A percentile compares a stretch with the other conserved stretches of the same genome.
Evolutionary conservation across 2,329 filamentous ascomycete genomes (phyloP).

Genomic region (Leptographium lundbergii): DNA sequence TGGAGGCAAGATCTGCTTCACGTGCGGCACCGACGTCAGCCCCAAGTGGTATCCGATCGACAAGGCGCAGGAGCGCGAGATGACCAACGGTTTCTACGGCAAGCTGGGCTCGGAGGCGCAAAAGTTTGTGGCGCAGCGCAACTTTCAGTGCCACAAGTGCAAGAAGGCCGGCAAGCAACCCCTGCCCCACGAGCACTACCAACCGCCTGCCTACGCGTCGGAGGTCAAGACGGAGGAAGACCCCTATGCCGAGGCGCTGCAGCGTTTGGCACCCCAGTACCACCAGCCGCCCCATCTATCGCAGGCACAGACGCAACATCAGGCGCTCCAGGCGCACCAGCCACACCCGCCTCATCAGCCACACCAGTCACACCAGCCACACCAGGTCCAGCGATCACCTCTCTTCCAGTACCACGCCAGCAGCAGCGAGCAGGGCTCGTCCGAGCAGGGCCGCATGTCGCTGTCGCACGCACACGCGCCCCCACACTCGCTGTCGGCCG

Average conservation of each 20-base stretch:
- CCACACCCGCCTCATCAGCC: slow-evolving; percentile 8
- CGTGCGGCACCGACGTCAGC: slow-evolving; percentile 56
- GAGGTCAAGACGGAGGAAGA: slow-evolving; percentile 12
- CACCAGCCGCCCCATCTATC: neutral
- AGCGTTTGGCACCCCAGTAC: slow-evolving; percentile 6
- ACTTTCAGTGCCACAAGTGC: slow-evolving; percentile 68
- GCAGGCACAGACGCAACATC: neutral
- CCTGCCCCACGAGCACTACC: slow-evolving; percentile 15
- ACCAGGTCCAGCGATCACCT: neutral
- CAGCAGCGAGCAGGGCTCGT: neutral
- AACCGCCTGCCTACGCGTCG: neutral
- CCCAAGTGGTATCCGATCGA: slow-evolving; percentile 60
- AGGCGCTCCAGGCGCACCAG: neutral
- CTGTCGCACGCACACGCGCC: slow-evolving; percentile 1
- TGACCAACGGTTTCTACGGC: slow-evolving; percentile 38
- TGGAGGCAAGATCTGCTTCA: slow-evolving; percentile 46
- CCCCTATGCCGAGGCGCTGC: slow-evolving; percentile 2
- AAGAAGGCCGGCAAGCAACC: slow-evolving; percentile 40
- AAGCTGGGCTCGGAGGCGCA: slow-evolving; percentile 41
- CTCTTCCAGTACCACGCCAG: slow-evolving; percentile 1
- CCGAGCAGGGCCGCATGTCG: slow-evolving; percentile 3
- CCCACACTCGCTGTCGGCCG: neutral
- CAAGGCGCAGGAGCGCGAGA: slow-evolving; percentile 35
- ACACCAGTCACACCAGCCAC: neutral
- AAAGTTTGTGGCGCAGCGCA: slow-evolving; percentile 46